These are phyloP conservation scores for Neofusicoccum umdonicola DNA, from an alignment of 2,329 filamentous ascomycete species.

Conservation along the genomic window DNA sequence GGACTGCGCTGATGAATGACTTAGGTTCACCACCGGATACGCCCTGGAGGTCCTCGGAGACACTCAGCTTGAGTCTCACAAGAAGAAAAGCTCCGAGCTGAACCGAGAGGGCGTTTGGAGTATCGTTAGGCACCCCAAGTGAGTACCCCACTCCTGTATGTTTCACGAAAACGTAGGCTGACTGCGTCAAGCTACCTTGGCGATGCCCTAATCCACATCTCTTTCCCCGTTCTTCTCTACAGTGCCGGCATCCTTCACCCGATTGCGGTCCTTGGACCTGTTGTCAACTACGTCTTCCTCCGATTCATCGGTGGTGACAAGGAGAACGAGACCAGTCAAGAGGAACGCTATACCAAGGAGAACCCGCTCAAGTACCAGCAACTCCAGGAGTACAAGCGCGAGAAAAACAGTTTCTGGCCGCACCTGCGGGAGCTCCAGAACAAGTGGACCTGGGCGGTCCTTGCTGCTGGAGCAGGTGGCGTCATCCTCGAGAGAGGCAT, in stretches of 20 bases:
- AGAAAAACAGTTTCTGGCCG: conserved; percentile 63
- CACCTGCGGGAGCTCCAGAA: conserved; percentile 50
- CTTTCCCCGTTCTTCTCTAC: conserved; percentile 58
- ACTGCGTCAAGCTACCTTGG: conserved; percentile 55
- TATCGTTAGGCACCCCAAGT: conserved; percentile 62
- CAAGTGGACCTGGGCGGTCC: conserved; percentile 56
- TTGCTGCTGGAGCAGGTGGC: conserved; percentile 50
- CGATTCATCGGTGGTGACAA: conserved; percentile 57
- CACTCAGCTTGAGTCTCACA: conserved; percentile 53
- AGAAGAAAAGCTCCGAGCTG: conserved; percentile 41
- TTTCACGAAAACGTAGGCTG: conserved; percentile 5
- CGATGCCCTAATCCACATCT: conserved; percentile 57
- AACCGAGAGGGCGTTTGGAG: conserved; percentile 61
- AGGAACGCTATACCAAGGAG: conserved; percentile 51
- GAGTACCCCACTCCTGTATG: conserved; percentile 26
- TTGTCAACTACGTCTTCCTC: conserved; percentile 60
- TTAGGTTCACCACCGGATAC: conserved; percentile 49
- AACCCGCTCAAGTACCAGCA: conserved; percentile 54
- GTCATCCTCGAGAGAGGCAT: conserved; percentile 48
- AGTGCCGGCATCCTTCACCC: conserved; percentile 56
- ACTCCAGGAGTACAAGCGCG: conserved; percentile 50
- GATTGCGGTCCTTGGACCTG: conserved; percentile 53
- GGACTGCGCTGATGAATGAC: too few relatives aligned
- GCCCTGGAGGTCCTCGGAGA: conserved; percentile 58
- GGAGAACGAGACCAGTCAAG: conserved; percentile 54